Percentiles rank a stretch among this genome's conserved stretches.
Conservation (phyloP, 148 eudicot genomes). For the Diospyros kaki region DNA sequence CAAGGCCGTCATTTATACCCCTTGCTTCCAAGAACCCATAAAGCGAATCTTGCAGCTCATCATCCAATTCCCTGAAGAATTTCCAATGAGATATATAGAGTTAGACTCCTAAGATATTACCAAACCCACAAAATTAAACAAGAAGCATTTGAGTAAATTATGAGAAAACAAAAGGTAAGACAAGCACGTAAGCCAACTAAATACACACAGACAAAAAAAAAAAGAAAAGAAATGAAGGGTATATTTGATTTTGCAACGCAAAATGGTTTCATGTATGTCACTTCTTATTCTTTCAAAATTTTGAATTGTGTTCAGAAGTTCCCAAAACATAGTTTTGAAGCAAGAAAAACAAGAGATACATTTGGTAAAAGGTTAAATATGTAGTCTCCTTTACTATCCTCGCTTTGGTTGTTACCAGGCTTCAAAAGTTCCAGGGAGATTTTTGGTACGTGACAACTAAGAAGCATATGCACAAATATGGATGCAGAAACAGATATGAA, state of each 20-base stretch:
- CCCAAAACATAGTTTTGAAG: background rate
- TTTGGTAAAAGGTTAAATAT: background rate
- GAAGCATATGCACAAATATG: no score
- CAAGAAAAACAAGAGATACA: background rate
- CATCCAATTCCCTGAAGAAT: constrained; percentile 82
- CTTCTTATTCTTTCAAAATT: background rate
- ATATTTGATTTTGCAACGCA: background rate
- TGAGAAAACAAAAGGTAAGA: background rate
- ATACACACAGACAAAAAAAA: no score
- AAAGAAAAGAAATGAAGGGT: background rate
- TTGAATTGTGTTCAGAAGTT: background rate
- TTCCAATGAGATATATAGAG: background rate
- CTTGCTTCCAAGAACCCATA: constrained; percentile 73
- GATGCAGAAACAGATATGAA: no score
- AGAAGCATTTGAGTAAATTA: background rate
- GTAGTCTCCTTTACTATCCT: no score
- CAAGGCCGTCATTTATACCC: constrained; percentile 73
- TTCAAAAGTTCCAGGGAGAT: no score
- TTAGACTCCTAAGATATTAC: background rate
- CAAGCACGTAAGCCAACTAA: no score
- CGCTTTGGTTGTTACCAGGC: no score
- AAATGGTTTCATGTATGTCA: background rate
- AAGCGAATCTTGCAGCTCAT: constrained; percentile 66
- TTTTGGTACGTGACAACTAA: no score
- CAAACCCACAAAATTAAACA: background rate